Conservation (phyloP, 2,329 filamentous ascomycete genomes). For the Elsinoe arachidis region DNA sequence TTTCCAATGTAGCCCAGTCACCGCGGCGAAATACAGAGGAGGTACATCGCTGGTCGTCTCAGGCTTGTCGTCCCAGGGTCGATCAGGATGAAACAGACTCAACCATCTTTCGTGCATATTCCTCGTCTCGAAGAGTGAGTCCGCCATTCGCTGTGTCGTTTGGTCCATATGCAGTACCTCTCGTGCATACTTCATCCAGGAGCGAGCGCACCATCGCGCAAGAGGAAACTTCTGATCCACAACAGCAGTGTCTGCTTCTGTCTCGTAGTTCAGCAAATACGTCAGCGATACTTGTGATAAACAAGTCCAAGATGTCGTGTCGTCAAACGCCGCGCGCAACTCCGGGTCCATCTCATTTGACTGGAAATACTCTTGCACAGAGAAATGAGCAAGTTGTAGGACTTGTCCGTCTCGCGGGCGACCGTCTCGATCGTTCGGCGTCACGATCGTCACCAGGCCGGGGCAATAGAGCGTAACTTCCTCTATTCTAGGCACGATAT, state of each 20-base stretch:
- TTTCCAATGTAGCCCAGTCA: background rate
- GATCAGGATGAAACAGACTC: background rate
- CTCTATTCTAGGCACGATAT: background rate
- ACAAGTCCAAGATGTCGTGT: no score
- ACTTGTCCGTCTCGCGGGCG: no score
- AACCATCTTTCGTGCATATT: background rate
- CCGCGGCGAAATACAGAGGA: background rate
- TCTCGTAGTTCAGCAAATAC: background rate
- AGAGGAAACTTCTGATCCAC: background rate
- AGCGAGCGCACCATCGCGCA: background rate
- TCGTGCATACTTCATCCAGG: background rate
- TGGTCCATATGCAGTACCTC: background rate
- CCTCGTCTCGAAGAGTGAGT: background rate
- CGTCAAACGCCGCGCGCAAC: background rate
- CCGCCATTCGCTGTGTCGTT: background rate
- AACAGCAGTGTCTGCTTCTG: no score
- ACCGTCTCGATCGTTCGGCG: no score
- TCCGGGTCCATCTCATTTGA: background rate
- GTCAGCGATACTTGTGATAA: background rate
- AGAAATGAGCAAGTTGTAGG: background rate
- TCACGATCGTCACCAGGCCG: no score
- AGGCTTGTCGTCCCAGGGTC: background rate
- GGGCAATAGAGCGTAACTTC: background rate
- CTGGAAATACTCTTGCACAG: background rate
- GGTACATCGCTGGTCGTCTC: background rate